Base-by-base conservation (phyloP, 306 rosid genomes). In the Herpetospermum pedunculosum region DNA sequence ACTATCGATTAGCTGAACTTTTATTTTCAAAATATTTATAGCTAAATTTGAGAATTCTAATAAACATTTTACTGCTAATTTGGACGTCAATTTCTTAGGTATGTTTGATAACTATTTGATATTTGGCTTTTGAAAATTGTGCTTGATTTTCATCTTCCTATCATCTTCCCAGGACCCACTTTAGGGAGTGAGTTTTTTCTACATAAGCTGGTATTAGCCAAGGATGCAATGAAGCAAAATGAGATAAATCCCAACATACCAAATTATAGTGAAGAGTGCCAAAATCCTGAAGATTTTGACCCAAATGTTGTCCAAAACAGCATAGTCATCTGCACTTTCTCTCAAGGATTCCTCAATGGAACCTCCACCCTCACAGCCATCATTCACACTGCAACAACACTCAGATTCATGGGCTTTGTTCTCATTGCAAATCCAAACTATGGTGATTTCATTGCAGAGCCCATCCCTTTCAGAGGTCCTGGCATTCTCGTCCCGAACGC, bases 401-500 rank as follows among this genome's bases (percentile, higher is more conserved):
- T 89, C 41, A 77, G 82, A 11, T 37, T 88, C 23, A 58, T 71
- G 77, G 95, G 91, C 37, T 91, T 88, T 70, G 75, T 86, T 78
- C 81, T 89, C 10, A 77, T 80, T 46, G 95, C 98, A 10, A 86
- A 87, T 77, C 89, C 97, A 28, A 80, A 28, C 19, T 89, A 79
- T 25, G 98, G 95, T 19, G 86, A 85, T 76, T 91, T 79, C 81
- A 77, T 87, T n/a, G 90, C 89, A 23, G 89, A 85, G 82, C 91
- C 95, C 25, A 54, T 91, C 62, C 92, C 95, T 48, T 88, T 87
- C 15, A 53, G 50, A 79, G 70, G 85, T 83, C 37, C 98, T 2
- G 88, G 88, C 65, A 88, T 91, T 77, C 37, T 94, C 85, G 81
- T 89, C 78, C 90, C 96, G 32, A 69, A 13, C 55, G 90, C 85